A percentile compares a stretch with the other conserved stretches of the same genome.
Conservation (phyloP, 768 basidiomycete genomes). For the Trametes cingulata region DNA sequence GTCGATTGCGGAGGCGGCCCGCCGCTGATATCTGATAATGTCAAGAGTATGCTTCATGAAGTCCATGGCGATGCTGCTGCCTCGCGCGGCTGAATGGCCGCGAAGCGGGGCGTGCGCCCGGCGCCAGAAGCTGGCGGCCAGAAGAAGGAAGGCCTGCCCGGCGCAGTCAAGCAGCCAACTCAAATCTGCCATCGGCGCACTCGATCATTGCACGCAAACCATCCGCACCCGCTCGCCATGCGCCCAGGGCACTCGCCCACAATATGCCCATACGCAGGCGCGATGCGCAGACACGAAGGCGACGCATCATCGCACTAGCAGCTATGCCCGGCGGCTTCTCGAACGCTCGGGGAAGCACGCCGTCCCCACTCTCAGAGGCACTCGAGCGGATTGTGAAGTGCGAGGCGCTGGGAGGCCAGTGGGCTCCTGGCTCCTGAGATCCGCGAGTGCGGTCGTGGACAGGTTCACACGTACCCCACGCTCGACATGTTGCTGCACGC, state of each 20-base stretch:
- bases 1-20: background rate
- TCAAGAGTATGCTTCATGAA: background rate
- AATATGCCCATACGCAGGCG: slow-evolving; percentile 10
- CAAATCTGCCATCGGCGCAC: slow-evolving; percentile 5
- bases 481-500: slow-evolving; percentile 11
- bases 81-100: background rate
- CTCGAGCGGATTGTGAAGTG: background rate
- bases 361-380: background rate
- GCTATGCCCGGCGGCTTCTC: background rate
- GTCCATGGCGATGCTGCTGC: background rate
- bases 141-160: background rate
- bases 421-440: background rate
- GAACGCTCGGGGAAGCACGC: background rate
- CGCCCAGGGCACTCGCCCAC: slow-evolving; percentile 9
- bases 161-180: slow-evolving; percentile 5
- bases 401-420: background rate
- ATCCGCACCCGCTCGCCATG: background rate
- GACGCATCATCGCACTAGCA: background rate
- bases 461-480: slow-evolving; percentile 8
- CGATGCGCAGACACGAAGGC: background rate
- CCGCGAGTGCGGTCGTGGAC: background rate
- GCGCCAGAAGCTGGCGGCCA: background rate
- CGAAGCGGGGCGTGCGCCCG: background rate
- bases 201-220: slow-evolving; percentile 7
- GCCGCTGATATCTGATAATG: background rate